Evolutionary conservation across 2,329 filamentous ascomycete genomes (phyloP).

Genomic region (Amesomyces nigricolor): DNA sequence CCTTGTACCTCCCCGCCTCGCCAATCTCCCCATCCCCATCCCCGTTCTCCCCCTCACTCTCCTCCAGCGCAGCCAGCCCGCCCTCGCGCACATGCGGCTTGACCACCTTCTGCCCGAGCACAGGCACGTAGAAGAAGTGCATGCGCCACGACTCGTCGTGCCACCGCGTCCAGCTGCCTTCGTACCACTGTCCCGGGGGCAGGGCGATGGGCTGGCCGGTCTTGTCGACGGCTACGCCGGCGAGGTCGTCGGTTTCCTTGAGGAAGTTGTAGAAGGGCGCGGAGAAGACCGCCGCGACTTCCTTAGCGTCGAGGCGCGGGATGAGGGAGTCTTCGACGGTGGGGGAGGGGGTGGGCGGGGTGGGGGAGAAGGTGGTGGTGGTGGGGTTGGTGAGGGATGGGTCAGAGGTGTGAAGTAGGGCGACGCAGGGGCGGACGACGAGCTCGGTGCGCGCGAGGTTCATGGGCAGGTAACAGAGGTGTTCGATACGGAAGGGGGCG

Average conservation of each 20-base stretch:
- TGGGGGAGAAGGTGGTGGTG: conserved; percentile 11
- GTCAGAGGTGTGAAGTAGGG: conserved; percentile 64
- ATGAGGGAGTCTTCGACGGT: conserved; percentile 67
- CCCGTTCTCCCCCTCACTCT: conserved; percentile 28
- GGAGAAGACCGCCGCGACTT: conserved; percentile 91
- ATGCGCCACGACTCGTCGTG: conserved; percentile 73
- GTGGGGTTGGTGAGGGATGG: conserved; percentile 24
- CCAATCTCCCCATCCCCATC: conserved; percentile 28
- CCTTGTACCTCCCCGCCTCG: conserved; percentile 60
- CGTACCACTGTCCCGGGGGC: conserved; percentile 69
- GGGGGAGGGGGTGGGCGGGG: not conserved
- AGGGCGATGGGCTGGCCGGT: conserved; percentile 31
- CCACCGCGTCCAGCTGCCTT: conserved; percentile 75
- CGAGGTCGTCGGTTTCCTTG: conserved; percentile 31
- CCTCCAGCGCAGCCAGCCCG: conserved; percentile 40
- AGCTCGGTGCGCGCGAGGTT: conserved; percentile 68
- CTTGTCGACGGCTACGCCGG: not conserved
- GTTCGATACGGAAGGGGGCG: conserved; percentile 74
- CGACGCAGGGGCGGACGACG: conserved; percentile 69
- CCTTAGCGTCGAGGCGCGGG: conserved; percentile 76
- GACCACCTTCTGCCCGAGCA: conserved; percentile 63
- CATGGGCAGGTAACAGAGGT: conserved; percentile 77
- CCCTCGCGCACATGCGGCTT: conserved; percentile 42
- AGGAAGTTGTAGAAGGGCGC: conserved; percentile 85
- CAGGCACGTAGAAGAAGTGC: conserved; percentile 89